Base-by-base conservation (phyloP, 257 asterid species). In the Solanum lycopersicoides region DNA sequence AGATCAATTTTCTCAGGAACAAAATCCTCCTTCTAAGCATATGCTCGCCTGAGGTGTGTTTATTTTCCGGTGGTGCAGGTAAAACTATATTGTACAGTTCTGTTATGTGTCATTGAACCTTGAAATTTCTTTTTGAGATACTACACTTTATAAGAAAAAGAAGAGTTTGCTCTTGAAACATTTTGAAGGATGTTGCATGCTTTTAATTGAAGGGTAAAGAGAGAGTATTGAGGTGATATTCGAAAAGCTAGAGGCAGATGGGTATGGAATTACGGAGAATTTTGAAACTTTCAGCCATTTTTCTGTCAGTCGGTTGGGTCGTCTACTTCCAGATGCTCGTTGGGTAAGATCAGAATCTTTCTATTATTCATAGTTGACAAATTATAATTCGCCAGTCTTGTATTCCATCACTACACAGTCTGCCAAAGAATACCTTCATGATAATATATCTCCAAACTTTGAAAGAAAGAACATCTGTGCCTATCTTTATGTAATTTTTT, bases 301-400 rank as follows among this genome's bases (percentile, higher is more conserved):
- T 28, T 28, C 87, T 79, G 88, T 95, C 35, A 90, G 98, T 63
- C 90, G 96, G 88, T 85, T 95, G 91, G 98, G 98, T 76, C 98
- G 98, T 75, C 91, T 95, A 82, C 96, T 95, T 86, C 98, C 98
- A 32, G 98, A 95, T 82, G 91, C 94, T 85, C 97, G 95, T 73
- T 94, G 98, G 98, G 98, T 95, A 66, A 86, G 28, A 87, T 66
- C 32, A 69, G 86, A 66, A 60, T 83, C 80, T 53, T 72, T 66
- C 85, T 63, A 69, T 79, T 28, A 30, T 56, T 83, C 35, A 23
- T 66, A 44, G 16, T 50, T 18, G 15, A 8, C 68, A 15, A 82
- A 50, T 20, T 82, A 50, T 53, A 2, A 28, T 28, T 28, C 30
- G 0, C 30, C 21, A 11, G 37, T 28, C 12, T 82, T 82, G 45